phyloP scores from a whole-genome alignment of 2,329 filamentous ascomycete species.

The Ascochyta rabiei region DNA sequence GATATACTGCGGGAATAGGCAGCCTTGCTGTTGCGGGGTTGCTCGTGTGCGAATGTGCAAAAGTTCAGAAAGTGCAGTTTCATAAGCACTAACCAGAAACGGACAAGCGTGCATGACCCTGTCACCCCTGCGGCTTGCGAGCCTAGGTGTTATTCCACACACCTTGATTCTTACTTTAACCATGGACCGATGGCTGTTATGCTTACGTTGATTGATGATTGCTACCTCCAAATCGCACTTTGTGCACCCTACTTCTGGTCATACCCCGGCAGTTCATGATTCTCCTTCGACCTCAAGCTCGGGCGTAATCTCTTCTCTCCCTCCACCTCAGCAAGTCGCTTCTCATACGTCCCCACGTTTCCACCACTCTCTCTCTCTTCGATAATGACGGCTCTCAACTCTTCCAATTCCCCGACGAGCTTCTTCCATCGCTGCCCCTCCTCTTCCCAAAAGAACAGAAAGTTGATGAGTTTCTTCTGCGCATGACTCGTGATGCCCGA shows the following conservation, averaged over 20 bases:
- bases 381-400: constrained; percentile 3
- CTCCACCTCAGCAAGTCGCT: constrained; percentile 10
- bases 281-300: constrained; percentile 1
- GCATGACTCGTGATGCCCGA: constrained; percentile 5
- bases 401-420: constrained; percentile 3
- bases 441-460: constrained; percentile 14
- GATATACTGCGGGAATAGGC: too few species aligned
- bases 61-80: constrained; percentile 4
- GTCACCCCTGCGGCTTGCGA: background rate
- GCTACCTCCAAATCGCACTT: background rate
- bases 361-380: constrained; percentile 2
- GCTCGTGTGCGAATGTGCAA: background rate
- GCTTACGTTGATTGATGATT: background rate
- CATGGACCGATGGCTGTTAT: background rate
- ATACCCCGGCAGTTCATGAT: background rate
- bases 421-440: constrained; percentile 7
- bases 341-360: constrained; percentile 6
- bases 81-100: background rate
- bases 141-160: too few species aligned
- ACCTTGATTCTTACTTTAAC: background rate
- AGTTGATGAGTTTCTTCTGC: constrained; percentile 13
- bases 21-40: too few species aligned
- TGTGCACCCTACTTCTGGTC: background rate
- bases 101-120: background rate
- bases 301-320: constrained; percentile 3